Evolutionary conservation across 139 green algal genomes (phyloP), one percentile per base, ranked within the genome.

Genomic region (Chlamydomonas eustigma): DNA sequence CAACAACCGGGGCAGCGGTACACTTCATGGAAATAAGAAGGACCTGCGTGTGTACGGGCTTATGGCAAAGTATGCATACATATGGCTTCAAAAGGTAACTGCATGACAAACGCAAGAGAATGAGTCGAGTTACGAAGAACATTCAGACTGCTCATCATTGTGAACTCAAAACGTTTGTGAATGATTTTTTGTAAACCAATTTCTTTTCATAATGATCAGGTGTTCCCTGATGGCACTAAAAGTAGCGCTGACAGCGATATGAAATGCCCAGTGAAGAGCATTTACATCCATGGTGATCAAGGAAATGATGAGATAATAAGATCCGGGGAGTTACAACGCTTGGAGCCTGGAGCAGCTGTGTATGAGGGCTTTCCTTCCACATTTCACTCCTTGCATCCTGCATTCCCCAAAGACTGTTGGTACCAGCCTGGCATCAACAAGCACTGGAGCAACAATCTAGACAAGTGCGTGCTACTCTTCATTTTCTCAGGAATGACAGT

Each of bases 201-300:
- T 58, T 58, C 44, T 18, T 58, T 18, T 12, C 12, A 58, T 18
- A 18, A 12, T 58, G 12, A 18, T 18, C 44, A 58, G 44, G 44
- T 58, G 12, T 58, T 58, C 44, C 44, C 44, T 18, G 18, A 58
- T 18, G 44, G 44, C 44, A 58, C 44, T 18, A 18, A 58, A 18
- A 58, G 44, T 18, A 58, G 44, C 44, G 44, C 44, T 18, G 44
- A 12, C 12, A 18, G 18, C 18, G 44, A 58, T 12, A 12, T 12
- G 12, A 58, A 58, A 58, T 58, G 44, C 44, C 44, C 44, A 58
- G 44, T 58, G 44, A 58, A 58, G 44, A 58, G 18, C 44, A 58
- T 58, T 18, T 18, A 28, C 12, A 58, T 58, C 44, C 44, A 18
- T 12, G 44, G 44, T 18, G 44, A 58, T 18, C 44, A 58, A 18